A percentile compares a stretch with the other conserved stretches of the same genome.
Conservation (phyloP, 1,284 basidiomycete genomes). For the Agaricales sp. region DNA sequence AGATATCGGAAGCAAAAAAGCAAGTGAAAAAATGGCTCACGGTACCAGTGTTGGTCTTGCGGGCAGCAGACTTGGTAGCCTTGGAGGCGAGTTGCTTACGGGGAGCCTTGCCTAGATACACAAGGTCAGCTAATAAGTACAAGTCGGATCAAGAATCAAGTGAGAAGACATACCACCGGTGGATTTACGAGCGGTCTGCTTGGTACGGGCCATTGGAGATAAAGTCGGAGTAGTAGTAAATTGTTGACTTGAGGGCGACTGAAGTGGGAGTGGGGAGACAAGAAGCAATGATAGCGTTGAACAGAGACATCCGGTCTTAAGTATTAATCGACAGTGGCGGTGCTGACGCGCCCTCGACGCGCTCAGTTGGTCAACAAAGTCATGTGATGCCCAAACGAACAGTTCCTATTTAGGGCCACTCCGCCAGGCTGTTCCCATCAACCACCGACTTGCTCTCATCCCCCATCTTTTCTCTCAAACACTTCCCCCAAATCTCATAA, state of each 20-base stretch:
- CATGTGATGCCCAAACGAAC: no score
- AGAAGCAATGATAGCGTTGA: neutral
- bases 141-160: constrained; percentile 10
- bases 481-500: neutral
- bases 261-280: neutral
- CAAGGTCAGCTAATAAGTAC: constrained; percentile 12
- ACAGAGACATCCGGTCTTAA: neutral
- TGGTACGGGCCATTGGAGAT: constrained; percentile 41
- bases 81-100: constrained; percentile 11
- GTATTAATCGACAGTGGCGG: neutral
- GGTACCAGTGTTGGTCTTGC: constrained; percentile 7
- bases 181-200: constrained; percentile 81
- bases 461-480: neutral
- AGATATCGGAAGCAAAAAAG: neutral
- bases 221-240: neutral
- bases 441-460: no score
- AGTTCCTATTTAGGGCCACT: no score
- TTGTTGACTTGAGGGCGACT: neutral
- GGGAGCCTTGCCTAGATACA: constrained; percentile 9
- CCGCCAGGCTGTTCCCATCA: no score
- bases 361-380: neutral
- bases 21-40: neutral
- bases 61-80: constrained; percentile 10
- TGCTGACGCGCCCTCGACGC: neutral
- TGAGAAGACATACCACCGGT: constrained; percentile 50